Evolutionary conservation across 2,329 filamentous ascomycete genomes (phyloP).

Genomic region (Aspergillus proliferans): DNA sequence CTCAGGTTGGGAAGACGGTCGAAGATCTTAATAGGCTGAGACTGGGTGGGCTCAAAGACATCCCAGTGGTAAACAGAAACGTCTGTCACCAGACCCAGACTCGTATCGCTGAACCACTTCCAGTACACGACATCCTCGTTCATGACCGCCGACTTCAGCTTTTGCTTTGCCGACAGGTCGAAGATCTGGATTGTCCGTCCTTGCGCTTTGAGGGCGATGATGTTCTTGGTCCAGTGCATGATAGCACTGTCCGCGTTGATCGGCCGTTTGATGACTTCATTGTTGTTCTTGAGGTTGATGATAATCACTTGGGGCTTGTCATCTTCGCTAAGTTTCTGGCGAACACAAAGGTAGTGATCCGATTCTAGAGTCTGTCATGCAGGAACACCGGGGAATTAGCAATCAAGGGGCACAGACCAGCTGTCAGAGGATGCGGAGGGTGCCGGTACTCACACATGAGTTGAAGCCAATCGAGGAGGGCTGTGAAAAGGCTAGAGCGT

Average conservation of each 20-base stretch:
- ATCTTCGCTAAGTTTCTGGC: slow-evolving; percentile 82
- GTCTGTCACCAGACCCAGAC: slow-evolving; percentile 84
- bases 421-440: not conserved
- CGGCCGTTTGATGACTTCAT: slow-evolving; percentile 86
- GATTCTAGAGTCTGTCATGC: slow-evolving; percentile 82
- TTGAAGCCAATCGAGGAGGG: slow-evolving; percentile 75
- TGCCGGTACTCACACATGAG: slow-evolving; percentile 61
- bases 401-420: not conserved
- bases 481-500: slow-evolving; percentile 39
- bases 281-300: slow-evolving; percentile 93
- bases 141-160: slow-evolving; percentile 95
- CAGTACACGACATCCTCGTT: slow-evolving; percentile 97
- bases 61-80: slow-evolving; percentile 96
- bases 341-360: slow-evolving; percentile 90
- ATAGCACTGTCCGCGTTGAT: slow-evolving; percentile 99
- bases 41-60: slow-evolving; percentile 77
- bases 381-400: slow-evolving; percentile 16
- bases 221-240: slow-evolving; percentile 96
- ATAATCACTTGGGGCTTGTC: slow-evolving; percentile 92
- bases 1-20: slow-evolving; percentile 86
- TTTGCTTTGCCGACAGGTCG: slow-evolving; percentile 84
- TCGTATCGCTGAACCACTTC: slow-evolving; percentile 95
- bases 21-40: slow-evolving; percentile 81
- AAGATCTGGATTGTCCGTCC: slow-evolving; percentile 95
- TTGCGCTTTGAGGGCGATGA: slow-evolving; percentile 95